These are phyloP conservation scores for Buddleja alternifolia DNA, from an alignment of 257 asterid species.

Conservation along the genomic window DNA sequence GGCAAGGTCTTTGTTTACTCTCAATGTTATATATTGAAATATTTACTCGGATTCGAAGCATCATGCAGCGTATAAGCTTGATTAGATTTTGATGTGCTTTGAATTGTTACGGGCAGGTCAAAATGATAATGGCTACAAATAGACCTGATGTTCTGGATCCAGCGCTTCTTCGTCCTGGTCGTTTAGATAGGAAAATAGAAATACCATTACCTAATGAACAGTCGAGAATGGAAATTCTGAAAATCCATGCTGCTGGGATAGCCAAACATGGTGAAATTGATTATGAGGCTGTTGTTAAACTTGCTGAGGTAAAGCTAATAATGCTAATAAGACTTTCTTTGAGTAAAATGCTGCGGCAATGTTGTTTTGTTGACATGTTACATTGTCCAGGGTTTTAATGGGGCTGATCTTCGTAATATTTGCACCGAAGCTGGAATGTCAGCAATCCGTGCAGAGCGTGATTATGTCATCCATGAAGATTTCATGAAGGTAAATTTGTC, in stretches of 20 bases:
- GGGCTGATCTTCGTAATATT: slow-evolving; percentile 88
- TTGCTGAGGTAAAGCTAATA: slow-evolving; percentile 75
- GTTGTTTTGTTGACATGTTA: slow-evolving; percentile 4
- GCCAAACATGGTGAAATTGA: slow-evolving; percentile 98
- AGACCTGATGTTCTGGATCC: slow-evolving; percentile 97
- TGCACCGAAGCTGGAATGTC: slow-evolving; percentile 55
- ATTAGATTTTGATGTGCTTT: slow-evolving; percentile 9
- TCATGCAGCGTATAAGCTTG: background rate
- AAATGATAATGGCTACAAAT: slow-evolving; percentile 97
- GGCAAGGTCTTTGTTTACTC: slow-evolving; percentile 67
- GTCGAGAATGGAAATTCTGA: slow-evolving; percentile 91
- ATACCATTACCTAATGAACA: slow-evolving; percentile 96
- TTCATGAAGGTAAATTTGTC: slow-evolving; percentile 79
- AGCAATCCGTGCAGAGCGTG: slow-evolving; percentile 96
- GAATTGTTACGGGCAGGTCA: slow-evolving; percentile 58
- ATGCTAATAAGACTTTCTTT: slow-evolving; percentile 3
- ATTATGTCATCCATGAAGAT: slow-evolving; percentile 97
- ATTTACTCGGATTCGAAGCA: background rate
- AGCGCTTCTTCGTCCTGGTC: slow-evolving; percentile 97
- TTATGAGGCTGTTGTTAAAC: slow-evolving; percentile 91
- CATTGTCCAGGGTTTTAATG: slow-evolving; percentile 80
- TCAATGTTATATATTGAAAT: background rate
- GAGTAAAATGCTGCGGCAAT: too few relatives aligned
- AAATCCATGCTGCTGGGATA: slow-evolving; percentile 90
- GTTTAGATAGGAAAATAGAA: slow-evolving; percentile 91